Evolutionary conservation across 2,329 filamentous ascomycete genomes (phyloP), one percentile per base, ranked within the genome.

Genomic region (Seiridium cupressi): DNA sequence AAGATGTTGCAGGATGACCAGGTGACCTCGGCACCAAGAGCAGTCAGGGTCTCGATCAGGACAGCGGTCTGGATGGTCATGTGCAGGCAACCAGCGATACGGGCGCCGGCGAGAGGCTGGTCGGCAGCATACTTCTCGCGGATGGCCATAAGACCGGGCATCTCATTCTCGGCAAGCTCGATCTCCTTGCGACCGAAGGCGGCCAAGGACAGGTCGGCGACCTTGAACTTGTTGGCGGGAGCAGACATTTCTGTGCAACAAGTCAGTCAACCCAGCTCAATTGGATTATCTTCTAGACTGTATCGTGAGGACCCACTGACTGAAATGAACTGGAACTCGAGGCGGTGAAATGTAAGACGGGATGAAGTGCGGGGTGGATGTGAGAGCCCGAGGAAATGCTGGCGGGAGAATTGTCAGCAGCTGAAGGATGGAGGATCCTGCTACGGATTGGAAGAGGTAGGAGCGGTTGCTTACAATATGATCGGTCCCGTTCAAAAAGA

Each of bases 1-100:
- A 97, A 99, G 81, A 99, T 98, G 88, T 99, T 98, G 90, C 95
- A 99, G 72, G 91, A 95, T 64, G 94, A 91, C 95, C 95, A 98
- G 76, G 95, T 99, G 72, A 98, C 91, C 87, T 98, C 95, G 73
- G 95, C 95, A 82, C 95, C 95, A 73, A 99, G 92, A 70, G 89
- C 84, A 73, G 86, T 91, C 76, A 99, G 89, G 68, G 95, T 99
- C 89, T 99, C 95, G 80, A 99, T 99, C 74, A 99, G 89, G 75
- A 99, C 95, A 72, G 95, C 95, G 68, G 95, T 99, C 86, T 99
- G 95, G 83, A 99, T 98, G 78, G 95, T 98, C 94, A 97, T 97
- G 89, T 97, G 93, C 78, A 98, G 85, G 83, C 95, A 98, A 76
- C 95, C 95, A 72, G 95, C 95, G 79, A 99, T 97, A 74, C 94